A percentile compares a stretch with the other conserved stretches of the same genome.
Conservation (phyloP, 2,329 filamentous ascomycete species). For the Periconia digitata region DNA sequence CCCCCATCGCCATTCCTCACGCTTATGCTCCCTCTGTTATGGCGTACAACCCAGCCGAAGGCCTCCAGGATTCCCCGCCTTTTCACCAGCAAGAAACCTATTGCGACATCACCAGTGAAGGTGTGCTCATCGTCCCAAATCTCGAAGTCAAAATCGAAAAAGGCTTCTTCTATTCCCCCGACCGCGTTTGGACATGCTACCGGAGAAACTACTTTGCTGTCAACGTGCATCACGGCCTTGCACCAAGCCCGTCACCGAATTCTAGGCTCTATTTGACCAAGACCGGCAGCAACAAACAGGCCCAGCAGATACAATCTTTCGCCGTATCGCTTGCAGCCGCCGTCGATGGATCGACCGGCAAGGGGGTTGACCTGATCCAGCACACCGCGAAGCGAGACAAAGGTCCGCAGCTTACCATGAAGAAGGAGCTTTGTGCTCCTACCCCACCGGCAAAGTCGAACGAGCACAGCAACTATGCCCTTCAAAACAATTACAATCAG, state of each 20-base stretch:
- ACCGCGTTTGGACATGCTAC: constrained; percentile 90
- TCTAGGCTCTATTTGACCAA: constrained; percentile 59
- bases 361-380: constrained; percentile 81
- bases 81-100: constrained; percentile 53
- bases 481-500: constrained; percentile 44
- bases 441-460: constrained; percentile 58
- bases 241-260: constrained; percentile 60
- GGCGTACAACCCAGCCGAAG: constrained; percentile 20
- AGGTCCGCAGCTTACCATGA: constrained; percentile 73
- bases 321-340: constrained; percentile 84
- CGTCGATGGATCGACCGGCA: constrained; percentile 73
- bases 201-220: constrained; percentile 89
- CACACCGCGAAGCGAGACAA: constrained; percentile 92
- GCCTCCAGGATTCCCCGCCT: constrained; percentile 43
- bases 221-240: constrained; percentile 73
- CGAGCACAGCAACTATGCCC: constrained; percentile 42
- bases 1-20: constrained; percentile 20
- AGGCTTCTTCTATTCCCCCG: constrained; percentile 76
- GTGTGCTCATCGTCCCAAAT: constrained; percentile 64
- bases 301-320: constrained; percentile 68
- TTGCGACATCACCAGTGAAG: constrained; percentile 65
- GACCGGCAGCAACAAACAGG: constrained; percentile 45
- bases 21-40: constrained; percentile 22
- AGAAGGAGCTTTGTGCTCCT: constrained; percentile 70
- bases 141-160: constrained; percentile 84